Conservation (phyloP, 805 yeast species). For the Starmerella geochares region DNA sequence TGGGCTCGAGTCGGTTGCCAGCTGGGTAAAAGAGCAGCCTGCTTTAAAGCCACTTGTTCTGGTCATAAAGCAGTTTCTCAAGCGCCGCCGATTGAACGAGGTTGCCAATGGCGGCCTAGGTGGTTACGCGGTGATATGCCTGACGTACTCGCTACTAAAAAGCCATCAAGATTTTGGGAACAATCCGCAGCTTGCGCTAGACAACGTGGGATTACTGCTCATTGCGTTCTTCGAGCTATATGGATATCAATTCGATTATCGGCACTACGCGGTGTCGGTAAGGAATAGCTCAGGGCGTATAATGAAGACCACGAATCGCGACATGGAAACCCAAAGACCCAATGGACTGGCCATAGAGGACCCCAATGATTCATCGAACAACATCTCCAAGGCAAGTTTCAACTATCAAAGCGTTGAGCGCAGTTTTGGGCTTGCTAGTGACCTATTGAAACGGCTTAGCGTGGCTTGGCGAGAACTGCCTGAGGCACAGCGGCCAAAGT, state of each 20-base stretch:
- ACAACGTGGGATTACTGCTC: constrained; percentile 73
- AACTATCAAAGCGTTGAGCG: constrained; percentile 69
- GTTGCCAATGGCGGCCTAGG: constrained; percentile 93
- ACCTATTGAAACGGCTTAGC: constrained; percentile 20
- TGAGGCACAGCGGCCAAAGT: not conserved
- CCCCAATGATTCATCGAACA: constrained; percentile 75
- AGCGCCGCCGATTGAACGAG: constrained; percentile 66
- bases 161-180: not conserved
- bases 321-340: constrained; percentile 41
- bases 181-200: constrained; percentile 35
- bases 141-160: constrained; percentile 68
- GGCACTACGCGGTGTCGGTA: constrained; percentile 58
- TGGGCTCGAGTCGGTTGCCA: constrained; percentile 67
- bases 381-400: constrained; percentile 75
- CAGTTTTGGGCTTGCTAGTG: constrained; percentile 42
- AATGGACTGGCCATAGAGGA: constrained; percentile 67
- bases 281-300: constrained; percentile 52
- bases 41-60: constrained; percentile 75
- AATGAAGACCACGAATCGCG: constrained; percentile 45
- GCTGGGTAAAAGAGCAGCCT: constrained; percentile 64
- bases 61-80: constrained; percentile 72
- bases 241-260: constrained; percentile 82
- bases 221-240: constrained; percentile 88
- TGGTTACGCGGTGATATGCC: constrained; percentile 83
- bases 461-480: constrained; percentile 8